Evolutionary conservation across 1,139 yeast species (phyloP).

Genomic region (Nakaseomyces bracarensis): DNA sequence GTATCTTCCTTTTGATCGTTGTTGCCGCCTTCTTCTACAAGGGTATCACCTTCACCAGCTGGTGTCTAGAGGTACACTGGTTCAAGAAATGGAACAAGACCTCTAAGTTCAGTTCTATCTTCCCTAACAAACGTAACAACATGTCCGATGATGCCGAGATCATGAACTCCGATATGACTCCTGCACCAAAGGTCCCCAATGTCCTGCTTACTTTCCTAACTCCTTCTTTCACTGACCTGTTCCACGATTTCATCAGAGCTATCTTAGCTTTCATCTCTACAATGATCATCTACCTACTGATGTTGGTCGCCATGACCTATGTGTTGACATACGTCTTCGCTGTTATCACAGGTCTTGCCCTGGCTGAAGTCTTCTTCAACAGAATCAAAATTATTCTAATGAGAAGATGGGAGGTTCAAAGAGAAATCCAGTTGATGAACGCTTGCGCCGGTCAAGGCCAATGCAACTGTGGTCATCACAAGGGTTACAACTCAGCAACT

Average conservation of each 20-base stretch:
- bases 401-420: conserved; percentile 29
- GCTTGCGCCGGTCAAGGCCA: conserved; percentile 26
- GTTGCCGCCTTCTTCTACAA: conserved; percentile 50
- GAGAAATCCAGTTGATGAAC: conserved; percentile 23
- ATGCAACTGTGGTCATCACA: conserved; percentile 27
- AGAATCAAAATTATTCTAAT: conserved; percentile 34
- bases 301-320: conserved; percentile 73
- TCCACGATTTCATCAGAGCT: conserved; percentile 49
- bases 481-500: neutral
- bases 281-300: conserved; percentile 57
- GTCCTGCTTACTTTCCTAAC: conserved; percentile 36
- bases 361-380: conserved; percentile 62
- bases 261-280: conserved; percentile 52
- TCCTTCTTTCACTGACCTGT: conserved; percentile 34
- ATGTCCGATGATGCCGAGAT: conserved; percentile 14
- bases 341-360: conserved; percentile 56
- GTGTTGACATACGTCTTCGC: conserved; percentile 62
- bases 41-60: conserved; percentile 48
- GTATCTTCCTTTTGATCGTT: conserved; percentile 56
- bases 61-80: conserved; percentile 59
- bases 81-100: conserved; percentile 37
- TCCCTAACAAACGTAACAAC: conserved; percentile 12
- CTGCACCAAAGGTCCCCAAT: conserved; percentile 26
- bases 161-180: conserved; percentile 8
- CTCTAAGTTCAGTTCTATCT: conserved; percentile 10